Evolutionary conservation across 257 asterid species (phyloP), one percentile per base, ranked within the genome.

Genomic region (Prunella vulgaris): DNA sequence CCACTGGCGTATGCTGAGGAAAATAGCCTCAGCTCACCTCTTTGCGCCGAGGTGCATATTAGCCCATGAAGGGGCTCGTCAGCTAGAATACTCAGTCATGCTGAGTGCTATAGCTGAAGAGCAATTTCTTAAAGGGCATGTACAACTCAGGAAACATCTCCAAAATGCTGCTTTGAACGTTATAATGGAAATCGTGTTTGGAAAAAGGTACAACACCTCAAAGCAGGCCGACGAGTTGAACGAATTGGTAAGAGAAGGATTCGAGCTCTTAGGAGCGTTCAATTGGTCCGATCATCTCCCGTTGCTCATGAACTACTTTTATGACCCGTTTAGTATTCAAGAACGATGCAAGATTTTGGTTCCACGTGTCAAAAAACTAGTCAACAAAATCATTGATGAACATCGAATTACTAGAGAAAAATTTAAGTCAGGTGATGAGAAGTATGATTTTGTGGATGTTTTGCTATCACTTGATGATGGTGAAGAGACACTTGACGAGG

Each of bases 251-350:
- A 66, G 69, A 56, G 89, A 84, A 78, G 92, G 85, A 17, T 85
- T 85, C 64, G 90, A 83, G 71, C 80, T 85, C 4, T 70, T 85
- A 71, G 90, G 90, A 64, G 82, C 84, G 52, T 85, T 85, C 60
- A 83, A 85, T 49, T 85, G 86, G 90, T 80, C 80, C 6, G 88
- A 83, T 69, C 87, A 86, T 75, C 70, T 86, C 33, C 83, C 84
- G n/a, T 86, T 87, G 92, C 24, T 86, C 48, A 78, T n/a, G n/a
- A n/a, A 76, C 37, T 66, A 76, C 18, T 78, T 80, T 22, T 78
- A 74, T 42, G 89, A 86, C 21, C 89, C 92, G 24, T 84, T 37
- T 72, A 52, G 54, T 15, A 77, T 84, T 30, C 59, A 75, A 9
- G 76, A 79, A 58, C 81, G 88, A 21, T 86, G 89, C 15, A 60